phyloP scores from a whole-genome alignment of 257 asterid genomes.

The Fraxinus anomala region DNA sequence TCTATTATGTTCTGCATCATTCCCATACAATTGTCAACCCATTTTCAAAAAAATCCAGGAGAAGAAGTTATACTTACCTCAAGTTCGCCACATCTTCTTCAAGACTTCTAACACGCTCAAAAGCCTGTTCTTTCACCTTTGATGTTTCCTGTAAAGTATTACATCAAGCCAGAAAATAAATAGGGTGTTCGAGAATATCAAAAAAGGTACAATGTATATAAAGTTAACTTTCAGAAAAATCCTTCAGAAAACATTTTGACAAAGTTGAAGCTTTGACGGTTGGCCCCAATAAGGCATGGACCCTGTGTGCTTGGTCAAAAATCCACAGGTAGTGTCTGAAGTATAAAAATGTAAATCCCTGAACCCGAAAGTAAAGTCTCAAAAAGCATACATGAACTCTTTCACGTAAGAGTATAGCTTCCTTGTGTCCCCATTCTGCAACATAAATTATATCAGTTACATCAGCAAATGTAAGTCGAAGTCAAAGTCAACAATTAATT shows the following conservation, averaged over 20 bases:
- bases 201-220: not conserved
- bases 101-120: slow-evolving; percentile 58
- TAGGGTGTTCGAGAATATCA: not conserved
- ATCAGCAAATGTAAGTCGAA: not conserved
- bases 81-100: slow-evolving; percentile 72
- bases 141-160: slow-evolving; percentile 48
- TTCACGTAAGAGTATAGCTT: slow-evolving; percentile 44
- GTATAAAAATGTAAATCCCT: not conserved
- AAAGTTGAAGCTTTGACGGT: not conserved
- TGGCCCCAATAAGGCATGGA: not conserved
- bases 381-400: slow-evolving; percentile 50
- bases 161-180: not conserved
- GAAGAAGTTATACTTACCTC: slow-evolving; percentile 36
- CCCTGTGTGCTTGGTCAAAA: not conserved
- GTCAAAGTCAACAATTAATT: too few relatives aligned
- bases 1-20: not conserved
- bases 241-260: not conserved
- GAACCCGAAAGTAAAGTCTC: not conserved
- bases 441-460: slow-evolving; percentile 4
- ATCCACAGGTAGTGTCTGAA: not conserved
- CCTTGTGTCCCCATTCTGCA: slow-evolving; percentile 62
- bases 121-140: slow-evolving; percentile 51
- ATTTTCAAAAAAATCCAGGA: not conserved
- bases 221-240: not conserved
- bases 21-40: not conserved